Evolutionary conservation across 148 eudicot species (phyloP), one percentile per base, ranked within the genome.

Genomic region (Persicaria tinctoria): DNA sequence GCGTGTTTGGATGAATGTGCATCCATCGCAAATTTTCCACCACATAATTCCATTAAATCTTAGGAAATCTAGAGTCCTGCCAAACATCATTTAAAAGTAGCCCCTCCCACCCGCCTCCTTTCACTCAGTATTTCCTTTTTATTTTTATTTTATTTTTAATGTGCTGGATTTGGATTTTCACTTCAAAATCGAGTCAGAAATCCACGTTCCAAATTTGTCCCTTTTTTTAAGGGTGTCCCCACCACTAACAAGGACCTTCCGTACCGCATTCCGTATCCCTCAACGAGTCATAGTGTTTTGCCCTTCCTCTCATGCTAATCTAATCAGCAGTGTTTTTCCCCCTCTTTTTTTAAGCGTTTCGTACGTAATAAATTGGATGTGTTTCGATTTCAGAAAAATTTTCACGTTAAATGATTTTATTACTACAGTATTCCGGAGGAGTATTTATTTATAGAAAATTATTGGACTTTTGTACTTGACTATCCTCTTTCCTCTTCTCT

Each of bases 191-290:
- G 41, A 66, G 47, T 66, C 70, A 66, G 70, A 66, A 64, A 41
- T 66, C 70, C 70, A 66, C 70, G 70, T 38, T 66, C 13, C 41
- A 66, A 23, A 13, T 66, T 66, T 63, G 68, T 63, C 68, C 68
- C 68, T 32, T 63, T 63, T 53, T 53, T 63, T 63, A 32, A 32
- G 16, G 45, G 45, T 0, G 16, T 32, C 68, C 45, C 45, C 1
- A 32, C 32, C 68, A 23, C 27, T 9, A 3, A 12, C 27, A 11
- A 63, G 68, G 70, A 38, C 48, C 70, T 44, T 66, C 70, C 70
- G 70, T 66, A 66, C 70, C 48, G 8, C 47, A 66, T 66, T 60
- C 70, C 70, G 70, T 66, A 66, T 66, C 68, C 5, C 17, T 12
- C 41, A 32, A 32, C 41, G 41, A 32, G 41, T 32, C 41, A 32